A percentile compares a stretch with the other conserved stretches of the same genome.
These are phyloP conservation scores for Trametes punicea DNA, from an alignment of 768 basidiomycete species.

Conservation along the genomic window DNA sequence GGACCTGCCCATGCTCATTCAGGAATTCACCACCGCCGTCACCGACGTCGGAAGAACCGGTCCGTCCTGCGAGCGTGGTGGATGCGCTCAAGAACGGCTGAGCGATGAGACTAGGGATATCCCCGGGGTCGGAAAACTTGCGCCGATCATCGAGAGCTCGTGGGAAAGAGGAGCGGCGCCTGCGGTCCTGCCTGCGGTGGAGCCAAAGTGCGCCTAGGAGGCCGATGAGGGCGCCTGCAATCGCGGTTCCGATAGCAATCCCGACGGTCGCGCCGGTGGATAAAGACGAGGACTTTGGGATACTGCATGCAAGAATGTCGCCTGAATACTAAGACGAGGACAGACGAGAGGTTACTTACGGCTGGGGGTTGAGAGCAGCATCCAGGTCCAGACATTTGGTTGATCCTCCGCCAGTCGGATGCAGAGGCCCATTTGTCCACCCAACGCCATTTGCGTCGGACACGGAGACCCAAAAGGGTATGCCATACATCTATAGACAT, in stretches of 20 bases:
- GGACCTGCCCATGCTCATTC: conserved; percentile 6
- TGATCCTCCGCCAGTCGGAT: conserved; percentile 43
- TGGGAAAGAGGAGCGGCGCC: no score
- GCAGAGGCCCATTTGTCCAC: conserved; percentile 59
- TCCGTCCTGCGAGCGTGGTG: background rate
- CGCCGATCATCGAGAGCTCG: no score
- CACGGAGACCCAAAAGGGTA: conserved; percentile 55
- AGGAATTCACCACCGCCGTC: background rate
- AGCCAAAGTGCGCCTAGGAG: conserved; percentile 10
- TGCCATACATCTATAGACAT: conserved; percentile 42
- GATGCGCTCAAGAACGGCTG: conserved; percentile 2
- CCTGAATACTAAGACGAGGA: background rate
- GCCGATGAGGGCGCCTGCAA: conserved; percentile 23
- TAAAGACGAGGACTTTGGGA: background rate
- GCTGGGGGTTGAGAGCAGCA: background rate
- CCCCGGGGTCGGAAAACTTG: conserved; percentile 16
- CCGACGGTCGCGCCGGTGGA: conserved; percentile 26
- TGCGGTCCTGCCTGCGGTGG: conserved; percentile 1
- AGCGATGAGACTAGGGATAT: conserved; percentile 18
- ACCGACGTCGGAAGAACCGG: background rate
- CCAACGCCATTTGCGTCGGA: conserved; percentile 46
- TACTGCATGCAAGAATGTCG: background rate
- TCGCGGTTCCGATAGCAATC: conserved; percentile 23
- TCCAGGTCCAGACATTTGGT: conserved; percentile 38
- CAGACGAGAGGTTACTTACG: background rate